Percentiles rank a stretch among this genome's conserved stretches.
Evolutionary conservation across 371 early-diverging fungal species (phyloP).

Genomic region (Catenaria anguillulae): DNA sequence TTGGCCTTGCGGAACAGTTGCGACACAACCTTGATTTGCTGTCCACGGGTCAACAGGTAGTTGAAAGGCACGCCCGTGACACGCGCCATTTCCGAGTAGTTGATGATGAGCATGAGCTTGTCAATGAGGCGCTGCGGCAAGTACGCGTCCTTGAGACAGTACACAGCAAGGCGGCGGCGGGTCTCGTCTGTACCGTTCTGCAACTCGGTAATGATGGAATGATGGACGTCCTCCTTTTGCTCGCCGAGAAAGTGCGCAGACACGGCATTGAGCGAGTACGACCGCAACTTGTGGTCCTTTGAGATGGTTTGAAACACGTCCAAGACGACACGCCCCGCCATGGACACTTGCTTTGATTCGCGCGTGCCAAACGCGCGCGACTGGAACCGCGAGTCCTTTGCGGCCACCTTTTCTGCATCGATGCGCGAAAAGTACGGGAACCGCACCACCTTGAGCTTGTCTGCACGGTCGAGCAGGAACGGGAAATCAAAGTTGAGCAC

Average conservation of each 20-base stretch:
- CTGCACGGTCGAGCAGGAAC: slow-evolving; percentile 90
- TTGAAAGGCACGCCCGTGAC: slow-evolving; percentile 97
- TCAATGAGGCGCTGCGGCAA: slow-evolving; percentile 94
- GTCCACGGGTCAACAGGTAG: slow-evolving; percentile 89
- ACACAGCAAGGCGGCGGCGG: slow-evolving; percentile 91
- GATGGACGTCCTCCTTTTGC: slow-evolving; percentile 99
- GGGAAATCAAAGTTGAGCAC: slow-evolving; percentile 97
- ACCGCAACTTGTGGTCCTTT: slow-evolving; percentile 93
- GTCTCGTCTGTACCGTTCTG: slow-evolving; percentile 93
- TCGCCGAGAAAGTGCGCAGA: slow-evolving; percentile 95
- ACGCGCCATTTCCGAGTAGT: slow-evolving; percentile 98
- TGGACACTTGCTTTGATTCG: slow-evolving; percentile 68
- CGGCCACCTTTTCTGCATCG: slow-evolving; percentile 43
- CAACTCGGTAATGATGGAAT: slow-evolving; percentile 92
- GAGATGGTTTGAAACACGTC: slow-evolving; percentile 95
- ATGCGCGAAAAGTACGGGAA: slow-evolving; percentile 87
- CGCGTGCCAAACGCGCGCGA: slow-evolving; percentile 90
- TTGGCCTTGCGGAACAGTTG: slow-evolving; percentile 88
- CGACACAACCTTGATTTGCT: slow-evolving; percentile 95
- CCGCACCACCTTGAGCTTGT: slow-evolving; percentile 47
- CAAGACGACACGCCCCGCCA: slow-evolving; percentile 92
- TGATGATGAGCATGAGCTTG: slow-evolving; percentile 94
- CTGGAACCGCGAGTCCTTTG: slow-evolving; percentile 69
- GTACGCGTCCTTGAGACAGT: slow-evolving; percentile 98
- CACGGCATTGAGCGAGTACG: slow-evolving; percentile 96